A percentile compares a stretch with the other conserved stretches of the same genome.
These are phyloP conservation scores for Dactylis glomerata DNA, from an alignment of 176 grass and related monocot species.

Conservation along the genomic window DNA sequence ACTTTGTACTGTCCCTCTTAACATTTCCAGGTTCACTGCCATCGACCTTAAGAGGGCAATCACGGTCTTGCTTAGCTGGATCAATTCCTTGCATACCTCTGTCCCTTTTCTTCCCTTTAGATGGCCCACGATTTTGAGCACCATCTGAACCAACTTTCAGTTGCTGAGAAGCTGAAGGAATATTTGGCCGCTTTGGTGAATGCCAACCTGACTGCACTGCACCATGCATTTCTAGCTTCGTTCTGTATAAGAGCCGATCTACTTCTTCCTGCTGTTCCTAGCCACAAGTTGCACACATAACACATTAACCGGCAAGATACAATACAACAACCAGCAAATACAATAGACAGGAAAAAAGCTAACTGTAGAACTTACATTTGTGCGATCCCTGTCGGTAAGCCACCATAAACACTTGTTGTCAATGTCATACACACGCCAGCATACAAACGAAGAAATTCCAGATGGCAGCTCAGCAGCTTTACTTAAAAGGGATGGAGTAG, in stretches of 20 bases:
- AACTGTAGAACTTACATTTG: slow-evolving; percentile 68
- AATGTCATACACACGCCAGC: slow-evolving; percentile 84
- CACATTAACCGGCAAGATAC: slow-evolving; percentile 30
- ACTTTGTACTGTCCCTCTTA: slow-evolving; percentile 56
- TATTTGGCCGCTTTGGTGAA: slow-evolving; percentile 67
- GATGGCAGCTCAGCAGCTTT: slow-evolving; percentile 69
- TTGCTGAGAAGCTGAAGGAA: slow-evolving; percentile 58
- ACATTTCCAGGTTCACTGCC: slow-evolving; percentile 48
- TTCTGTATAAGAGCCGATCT: slow-evolving; percentile 63
- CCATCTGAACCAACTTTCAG: slow-evolving; percentile 54
- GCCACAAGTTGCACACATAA: slow-evolving; percentile 30
- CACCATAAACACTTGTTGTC: slow-evolving; percentile 91
- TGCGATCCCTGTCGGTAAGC: slow-evolving; percentile 88
- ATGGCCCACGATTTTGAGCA: slow-evolving; percentile 54
- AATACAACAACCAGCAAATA: slow-evolving; percentile 18
- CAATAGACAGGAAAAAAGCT: background rate
- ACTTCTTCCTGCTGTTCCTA: slow-evolving; percentile 91
- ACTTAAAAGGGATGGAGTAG: slow-evolving; percentile 86
- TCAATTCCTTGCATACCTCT: slow-evolving; percentile 62
- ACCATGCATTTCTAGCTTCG: slow-evolving; percentile 89
- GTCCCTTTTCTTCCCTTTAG: slow-evolving; percentile 86
- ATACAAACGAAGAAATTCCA: slow-evolving; percentile 74
- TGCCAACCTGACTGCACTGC: slow-evolving; percentile 70
- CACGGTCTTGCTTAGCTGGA: slow-evolving; percentile 47
- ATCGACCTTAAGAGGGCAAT: slow-evolving; percentile 51